Base-by-base conservation (phyloP, 129 eudicot genomes). In the Centella asiatica region DNA sequence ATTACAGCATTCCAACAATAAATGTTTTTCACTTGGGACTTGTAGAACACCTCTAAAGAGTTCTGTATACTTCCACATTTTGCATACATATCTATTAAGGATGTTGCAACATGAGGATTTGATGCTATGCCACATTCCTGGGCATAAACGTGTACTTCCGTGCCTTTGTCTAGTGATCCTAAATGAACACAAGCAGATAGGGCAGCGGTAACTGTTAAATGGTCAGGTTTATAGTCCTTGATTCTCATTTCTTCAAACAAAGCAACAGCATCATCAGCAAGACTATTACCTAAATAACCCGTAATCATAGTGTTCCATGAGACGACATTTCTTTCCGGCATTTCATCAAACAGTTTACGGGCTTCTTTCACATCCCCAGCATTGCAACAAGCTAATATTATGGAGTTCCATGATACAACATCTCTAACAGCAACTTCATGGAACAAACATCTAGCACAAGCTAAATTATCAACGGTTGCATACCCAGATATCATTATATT, bases 241-340 rank as follows among this genome's bases (percentile, higher is more conserved):
- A 4, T 44, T 62, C 50, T 81, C 86, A 81, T 81, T 64, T 33
- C 65, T 11, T 77, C 79, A 56, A 76, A 80, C n/a, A 66, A 46
- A 26, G 40, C 29, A 46, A 81, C 33, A 52, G 67, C 77, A n/a
- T 70, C 68, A 1, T 66, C 71, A 51, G 59, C 44, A 6, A 46
- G 45, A 24, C 59, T 72, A 25, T 66, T 44, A 20, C 68, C 63
- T 67, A 77, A 22, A 69, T 77, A 77, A 0, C 62, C 79, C 46
- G 68, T 71, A 50, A 80, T 67, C 67, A 80, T 72, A 0, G 82
- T 76, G 57, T 80, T 80, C 86, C 82, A 80, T 11, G 86, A 69
- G 44, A 81, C 34, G 22, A 73, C 73, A 65, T 67, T 53, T 57
- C 56, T 39, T 40, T 65, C 68, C 47, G 80, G 75, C 81, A 66